Percentiles rank a stretch among this genome's conserved stretches.
Evolutionary conservation across 108 stramenopile genomes (phyloP).

Genomic region (Cylindrotheca fusiformis): DNA sequence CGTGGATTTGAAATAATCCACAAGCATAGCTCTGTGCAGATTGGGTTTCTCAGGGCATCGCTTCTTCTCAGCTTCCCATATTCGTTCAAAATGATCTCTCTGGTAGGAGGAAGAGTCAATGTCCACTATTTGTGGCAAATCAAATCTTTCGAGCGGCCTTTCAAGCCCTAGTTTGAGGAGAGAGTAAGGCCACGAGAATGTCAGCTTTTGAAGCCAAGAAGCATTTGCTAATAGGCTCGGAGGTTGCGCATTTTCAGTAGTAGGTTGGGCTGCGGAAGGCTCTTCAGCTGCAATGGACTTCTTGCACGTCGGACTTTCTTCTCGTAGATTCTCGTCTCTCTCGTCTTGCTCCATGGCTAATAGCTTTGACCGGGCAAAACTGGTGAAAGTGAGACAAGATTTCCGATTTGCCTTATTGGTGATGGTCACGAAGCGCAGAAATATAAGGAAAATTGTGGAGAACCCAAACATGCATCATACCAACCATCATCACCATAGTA

Average conservation of each 20-base stretch:
- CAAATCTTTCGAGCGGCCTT: slow-evolving; percentile 41
- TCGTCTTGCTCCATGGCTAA: too few relatives aligned
- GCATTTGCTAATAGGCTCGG: slow-evolving; percentile 40
- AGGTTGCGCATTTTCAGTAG: slow-evolving; percentile 7
- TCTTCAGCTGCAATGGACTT: neutral
- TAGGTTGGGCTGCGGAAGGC: neutral
- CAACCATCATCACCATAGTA: too few relatives aligned
- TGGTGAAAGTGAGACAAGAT: too few relatives aligned
- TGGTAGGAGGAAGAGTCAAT: slow-evolving; percentile 28
- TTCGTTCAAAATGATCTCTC: slow-evolving; percentile 24
- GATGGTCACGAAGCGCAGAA: too few relatives aligned
- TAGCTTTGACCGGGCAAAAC: too few relatives aligned
- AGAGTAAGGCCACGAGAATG: slow-evolving; percentile 56
- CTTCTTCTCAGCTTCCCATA: slow-evolving; percentile 42
- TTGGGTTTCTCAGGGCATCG: slow-evolving; percentile 35
- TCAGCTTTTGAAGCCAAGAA: slow-evolving; percentile 36
- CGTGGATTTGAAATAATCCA: slow-evolving; percentile 50
- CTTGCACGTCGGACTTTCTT: too few relatives aligned
- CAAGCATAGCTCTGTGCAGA: slow-evolving; percentile 47
- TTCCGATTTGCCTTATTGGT: too few relatives aligned
- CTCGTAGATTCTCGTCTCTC: too few relatives aligned
- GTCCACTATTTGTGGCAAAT: slow-evolving; percentile 42
- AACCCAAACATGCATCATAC: too few relatives aligned
- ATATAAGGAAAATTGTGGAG: too few relatives aligned
- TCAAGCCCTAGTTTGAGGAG: slow-evolving; percentile 51